Evolutionary conservation across 257 asterid genomes (phyloP), one percentile per base, ranked within the genome.

Genomic region (Scutellaria baicalensis): DNA sequence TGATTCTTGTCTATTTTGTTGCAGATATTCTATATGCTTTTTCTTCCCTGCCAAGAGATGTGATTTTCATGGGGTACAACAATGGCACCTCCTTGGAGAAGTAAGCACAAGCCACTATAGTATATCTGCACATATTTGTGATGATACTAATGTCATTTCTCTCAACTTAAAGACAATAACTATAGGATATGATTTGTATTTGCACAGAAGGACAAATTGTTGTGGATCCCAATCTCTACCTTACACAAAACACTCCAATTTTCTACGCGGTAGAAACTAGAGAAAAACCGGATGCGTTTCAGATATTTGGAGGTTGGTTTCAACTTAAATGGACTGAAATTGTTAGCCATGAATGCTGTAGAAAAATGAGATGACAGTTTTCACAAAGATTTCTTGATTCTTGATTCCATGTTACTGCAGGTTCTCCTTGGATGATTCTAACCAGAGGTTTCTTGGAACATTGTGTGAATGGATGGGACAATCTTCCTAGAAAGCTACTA

Each of bases 21-120:
- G 83, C 85, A 87, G 90, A 87, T 79, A 77, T 87, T 13, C 83
- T 87, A 21, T 83, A 77, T 69, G 87, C 88, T 68, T 70, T 87
- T 54, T 65, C 78, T 72, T 52, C 74, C 18, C 64, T 87, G 71
- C 89, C 89, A 52, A 75, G 80, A 74, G 85, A 81, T 79, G 81
- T 81, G 56, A 87, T 83, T 21, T 83, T 84, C 47, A 72, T 83
- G 52, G 73, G 71, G 50, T 84, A 35, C 75, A 70, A 71, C 69
- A 78, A 77, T 47, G 58, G 33, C 52, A 70, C 75, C 11, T 50
- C 68, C 47, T 49, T 35, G 52, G 70, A 78, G 13, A 44, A 79
- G 93, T 84, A 80, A 82, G 84, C 48, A 55, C 69, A 45, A 48
- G 18, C 7, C 62, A 57, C 21, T 18, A 18, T 35, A 44, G n/a